Conservation (phyloP, 1,139 yeast species). For the Pichia sp. region DNA sequence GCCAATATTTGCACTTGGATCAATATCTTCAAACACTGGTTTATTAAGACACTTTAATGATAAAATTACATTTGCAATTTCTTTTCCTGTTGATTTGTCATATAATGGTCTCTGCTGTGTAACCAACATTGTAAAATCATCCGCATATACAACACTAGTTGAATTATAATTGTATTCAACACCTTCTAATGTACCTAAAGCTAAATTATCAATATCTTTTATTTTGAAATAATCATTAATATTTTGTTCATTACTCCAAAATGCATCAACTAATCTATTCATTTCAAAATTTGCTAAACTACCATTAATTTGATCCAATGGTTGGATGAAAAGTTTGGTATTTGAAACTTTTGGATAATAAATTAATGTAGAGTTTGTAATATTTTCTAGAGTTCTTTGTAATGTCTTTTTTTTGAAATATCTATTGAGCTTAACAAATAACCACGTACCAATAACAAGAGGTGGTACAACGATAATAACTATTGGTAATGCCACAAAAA, state of each 20-base stretch:
- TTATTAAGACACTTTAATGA: conserved; percentile 19
- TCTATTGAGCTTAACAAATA: conserved; percentile 21
- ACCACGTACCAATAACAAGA: conserved; percentile 28
- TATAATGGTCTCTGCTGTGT: conserved; percentile 29
- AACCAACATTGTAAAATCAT: conserved; percentile 17
- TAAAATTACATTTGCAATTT: conserved; percentile 26
- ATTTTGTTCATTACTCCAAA: conserved; percentile 30
- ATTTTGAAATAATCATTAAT: conserved; percentile 25
- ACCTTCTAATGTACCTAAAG: conserved; percentile 29
- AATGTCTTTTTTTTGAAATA: conserved; percentile 19
- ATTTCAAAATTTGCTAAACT: conserved; percentile 27
- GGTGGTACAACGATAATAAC: conserved; percentile 33
- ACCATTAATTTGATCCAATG: conserved; percentile 25
- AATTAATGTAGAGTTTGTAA: conserved; percentile 21
- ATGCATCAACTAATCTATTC: conserved; percentile 31
- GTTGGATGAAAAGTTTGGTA: conserved; percentile 14
- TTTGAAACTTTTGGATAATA: conserved; percentile 18
- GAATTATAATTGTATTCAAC: conserved; percentile 29
- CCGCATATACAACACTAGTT: conserved; percentile 14
- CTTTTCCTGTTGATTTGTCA: conserved; percentile 22
- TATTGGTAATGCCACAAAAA: conserved; percentile 34
- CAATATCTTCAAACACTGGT: conserved; percentile 19
- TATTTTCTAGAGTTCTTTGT: conserved; percentile 21
- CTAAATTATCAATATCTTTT: conserved; percentile 23
- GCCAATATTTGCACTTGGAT: conserved; percentile 22